Evolutionary conservation across 495 filamentous ascomycete genomes (phyloP).

Genomic region (Aspergillus affinis): DNA sequence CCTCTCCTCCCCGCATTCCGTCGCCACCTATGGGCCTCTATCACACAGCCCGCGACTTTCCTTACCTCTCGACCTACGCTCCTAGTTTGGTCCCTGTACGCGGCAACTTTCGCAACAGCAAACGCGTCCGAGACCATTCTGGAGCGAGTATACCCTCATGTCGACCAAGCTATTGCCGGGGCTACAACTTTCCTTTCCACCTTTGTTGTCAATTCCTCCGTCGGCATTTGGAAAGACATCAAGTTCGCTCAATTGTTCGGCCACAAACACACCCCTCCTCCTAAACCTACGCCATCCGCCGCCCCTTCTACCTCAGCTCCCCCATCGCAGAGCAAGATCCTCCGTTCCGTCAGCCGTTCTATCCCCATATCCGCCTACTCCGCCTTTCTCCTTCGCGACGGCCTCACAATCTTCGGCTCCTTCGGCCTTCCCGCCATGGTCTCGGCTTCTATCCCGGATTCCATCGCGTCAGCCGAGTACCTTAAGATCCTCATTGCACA

Average conservation of each 20-base stretch:
- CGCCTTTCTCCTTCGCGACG: slow-evolving; percentile 77
- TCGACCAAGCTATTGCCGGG: slow-evolving; percentile 50
- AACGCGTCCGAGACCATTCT: slow-evolving; percentile 61
- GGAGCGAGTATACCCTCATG: slow-evolving; percentile 37
- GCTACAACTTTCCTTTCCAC: slow-evolving; percentile 38
- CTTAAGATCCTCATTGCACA: slow-evolving; percentile 58
- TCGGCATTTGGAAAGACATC: slow-evolving; percentile 48
- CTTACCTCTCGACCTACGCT: slow-evolving; percentile 73
- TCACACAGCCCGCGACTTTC: slow-evolving; percentile 66
- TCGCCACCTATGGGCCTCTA: slow-evolving; percentile 57
- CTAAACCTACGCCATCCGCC: slow-evolving; percentile 26
- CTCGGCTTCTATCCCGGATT: slow-evolving; percentile 37
- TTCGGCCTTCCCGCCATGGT: slow-evolving; percentile 71
- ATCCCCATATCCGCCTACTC: slow-evolving; percentile 52
- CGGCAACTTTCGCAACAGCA: slow-evolving; percentile 82
- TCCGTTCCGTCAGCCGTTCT: slow-evolving; percentile 41
- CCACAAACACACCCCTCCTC: slow-evolving; percentile 45
- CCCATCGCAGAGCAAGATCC: slow-evolving; percentile 29
- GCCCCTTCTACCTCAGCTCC: slow-evolving; percentile 7
- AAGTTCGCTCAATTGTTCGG: slow-evolving; percentile 47
- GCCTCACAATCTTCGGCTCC: slow-evolving; percentile 81
- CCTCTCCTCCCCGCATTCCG: slow-evolving; percentile 64
- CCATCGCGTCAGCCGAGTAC: slow-evolving; percentile 35
- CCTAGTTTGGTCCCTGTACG: slow-evolving; percentile 81
- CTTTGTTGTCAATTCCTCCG: slow-evolving; percentile 41